Evolutionary conservation across 2,329 filamentous ascomycete species (phyloP).

Genomic region (Cryoendolithus antarcticus): DNA sequence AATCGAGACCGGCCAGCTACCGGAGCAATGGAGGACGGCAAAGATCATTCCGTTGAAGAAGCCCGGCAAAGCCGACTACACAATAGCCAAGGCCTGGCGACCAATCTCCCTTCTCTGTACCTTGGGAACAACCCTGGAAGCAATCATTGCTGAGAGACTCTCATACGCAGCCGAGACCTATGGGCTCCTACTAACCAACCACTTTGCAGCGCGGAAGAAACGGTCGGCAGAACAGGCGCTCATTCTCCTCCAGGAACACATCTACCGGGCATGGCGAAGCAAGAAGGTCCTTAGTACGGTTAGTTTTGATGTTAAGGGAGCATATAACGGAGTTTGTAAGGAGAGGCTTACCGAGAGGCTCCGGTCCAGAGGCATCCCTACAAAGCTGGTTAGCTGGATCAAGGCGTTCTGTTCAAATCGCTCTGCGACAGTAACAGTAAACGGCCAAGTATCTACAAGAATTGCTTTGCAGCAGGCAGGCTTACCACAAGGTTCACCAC

Average conservation of each 20-base stretch:
- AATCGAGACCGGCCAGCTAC: conserved; percentile 12
- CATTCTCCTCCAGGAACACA: not conserved
- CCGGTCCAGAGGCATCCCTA: conserved; percentile 18
- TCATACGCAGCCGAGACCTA: not conserved
- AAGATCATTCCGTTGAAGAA: conserved; percentile 19
- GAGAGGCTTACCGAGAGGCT: conserved; percentile 10
- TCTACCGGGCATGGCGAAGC: not conserved
- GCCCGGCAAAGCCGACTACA: conserved; percentile 16
- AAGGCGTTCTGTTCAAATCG: not conserved
- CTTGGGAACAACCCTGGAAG: conserved; percentile 15
- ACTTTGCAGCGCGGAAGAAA: not conserved
- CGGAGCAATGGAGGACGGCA: conserved; percentile 14
- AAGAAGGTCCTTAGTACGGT: conserved; percentile 22
- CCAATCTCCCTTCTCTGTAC: conserved; percentile 17
- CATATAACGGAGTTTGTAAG: conserved; percentile 28
- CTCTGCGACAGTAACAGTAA: not conserved
- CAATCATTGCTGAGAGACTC: not conserved
- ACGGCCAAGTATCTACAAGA: not conserved
- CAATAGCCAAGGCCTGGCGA: conserved; percentile 14
- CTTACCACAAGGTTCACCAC: conserved; percentile 2
- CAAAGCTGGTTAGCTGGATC: conserved; percentile 1
- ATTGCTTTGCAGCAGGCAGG: conserved; percentile 1
- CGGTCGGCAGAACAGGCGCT: not conserved
- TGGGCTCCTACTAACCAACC: conserved; percentile 1
- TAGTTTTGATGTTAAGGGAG: conserved; percentile 30